Evolutionary conservation across 805 yeast species (phyloP).

Genomic region (Pichia insulana): DNA sequence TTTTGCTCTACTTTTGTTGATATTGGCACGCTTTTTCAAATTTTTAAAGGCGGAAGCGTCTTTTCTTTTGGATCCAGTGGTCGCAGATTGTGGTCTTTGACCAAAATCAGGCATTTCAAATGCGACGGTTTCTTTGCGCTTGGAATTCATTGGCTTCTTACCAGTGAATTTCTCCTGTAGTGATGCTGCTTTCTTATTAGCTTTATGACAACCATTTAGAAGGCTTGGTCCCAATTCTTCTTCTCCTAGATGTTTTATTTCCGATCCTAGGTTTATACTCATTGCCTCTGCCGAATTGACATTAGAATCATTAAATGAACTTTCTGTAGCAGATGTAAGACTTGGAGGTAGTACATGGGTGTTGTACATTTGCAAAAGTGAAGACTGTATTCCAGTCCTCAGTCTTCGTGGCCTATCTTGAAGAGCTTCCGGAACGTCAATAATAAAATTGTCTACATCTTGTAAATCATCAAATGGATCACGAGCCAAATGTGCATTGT

Average conservation of each 20-base stretch:
- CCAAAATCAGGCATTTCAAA: constrained; percentile 12
- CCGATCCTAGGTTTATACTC: too few relatives aligned
- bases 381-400: constrained; percentile 79
- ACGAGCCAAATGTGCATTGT: constrained; percentile 7
- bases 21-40: constrained; percentile 19
- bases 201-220: background rate
- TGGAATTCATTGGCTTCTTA: background rate
- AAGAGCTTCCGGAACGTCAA: constrained; percentile 43
- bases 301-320: background rate
- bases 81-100: constrained; percentile 2
- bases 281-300: too few relatives aligned
- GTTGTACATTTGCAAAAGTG: constrained; percentile 64
- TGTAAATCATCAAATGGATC: constrained; percentile 20
- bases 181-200: constrained; percentile 5
- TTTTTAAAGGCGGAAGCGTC: constrained; percentile 4
- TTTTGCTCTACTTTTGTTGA: constrained; percentile 26
- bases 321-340: constrained; percentile 1
- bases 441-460: constrained; percentile 23
- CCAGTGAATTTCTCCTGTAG: background rate
- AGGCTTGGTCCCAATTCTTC: too few relatives aligned
- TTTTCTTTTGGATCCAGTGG: constrained; percentile 6
- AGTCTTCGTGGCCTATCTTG: constrained; percentile 43
- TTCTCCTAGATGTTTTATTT: too few relatives aligned
- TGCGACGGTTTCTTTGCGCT: constrained; percentile 1
- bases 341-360: constrained; percentile 23